A percentile compares a stretch with the other conserved stretches of the same genome.
These are phyloP conservation scores for Gamarada debralockiae DNA, from an alignment of 495 filamentous ascomycete genomes.

Conservation along the genomic window DNA sequence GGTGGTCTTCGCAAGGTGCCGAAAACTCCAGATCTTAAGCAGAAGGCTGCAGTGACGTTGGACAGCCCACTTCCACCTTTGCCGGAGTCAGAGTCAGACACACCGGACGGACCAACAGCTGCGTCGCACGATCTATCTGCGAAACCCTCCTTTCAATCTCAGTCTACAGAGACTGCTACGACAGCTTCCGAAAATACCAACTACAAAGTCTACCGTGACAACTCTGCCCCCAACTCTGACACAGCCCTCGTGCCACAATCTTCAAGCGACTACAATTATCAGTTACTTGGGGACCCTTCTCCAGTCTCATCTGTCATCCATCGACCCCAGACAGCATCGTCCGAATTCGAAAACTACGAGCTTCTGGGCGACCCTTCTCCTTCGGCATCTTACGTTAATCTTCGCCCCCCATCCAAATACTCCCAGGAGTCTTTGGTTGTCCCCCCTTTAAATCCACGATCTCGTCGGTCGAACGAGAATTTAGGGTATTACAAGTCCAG, in stretches of 20 bases:
- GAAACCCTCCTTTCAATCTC: constrained; percentile 44
- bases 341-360: constrained; percentile 33
- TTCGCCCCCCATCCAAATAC: constrained; percentile 34
- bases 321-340: constrained; percentile 13
- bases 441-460: constrained; percentile 42
- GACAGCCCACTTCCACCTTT: constrained; percentile 34
- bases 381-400: constrained; percentile 31
- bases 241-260: constrained; percentile 23
- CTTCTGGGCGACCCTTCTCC: constrained; percentile 39
- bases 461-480: constrained; percentile 35
- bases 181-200: constrained; percentile 48
- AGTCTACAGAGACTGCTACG: constrained; percentile 36
- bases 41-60: constrained; percentile 25
- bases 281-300: constrained; percentile 18
- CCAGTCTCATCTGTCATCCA: constrained; percentile 18
- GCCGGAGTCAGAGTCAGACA: constrained; percentile 25
- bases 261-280: constrained; percentile 18
- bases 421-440: constrained; percentile 52
- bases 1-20: constrained; percentile 53
- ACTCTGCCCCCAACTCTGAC: constrained; percentile 25
- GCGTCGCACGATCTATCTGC: constrained; percentile 29
- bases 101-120: constrained; percentile 15
- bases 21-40: constrained; percentile 43
- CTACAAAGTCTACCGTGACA: constrained; percentile 48
- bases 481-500: constrained; percentile 39